Evolutionary conservation across 1,284 basidiomycete genomes (phyloP).

Genomic region (Malassezia globosa): DNA sequence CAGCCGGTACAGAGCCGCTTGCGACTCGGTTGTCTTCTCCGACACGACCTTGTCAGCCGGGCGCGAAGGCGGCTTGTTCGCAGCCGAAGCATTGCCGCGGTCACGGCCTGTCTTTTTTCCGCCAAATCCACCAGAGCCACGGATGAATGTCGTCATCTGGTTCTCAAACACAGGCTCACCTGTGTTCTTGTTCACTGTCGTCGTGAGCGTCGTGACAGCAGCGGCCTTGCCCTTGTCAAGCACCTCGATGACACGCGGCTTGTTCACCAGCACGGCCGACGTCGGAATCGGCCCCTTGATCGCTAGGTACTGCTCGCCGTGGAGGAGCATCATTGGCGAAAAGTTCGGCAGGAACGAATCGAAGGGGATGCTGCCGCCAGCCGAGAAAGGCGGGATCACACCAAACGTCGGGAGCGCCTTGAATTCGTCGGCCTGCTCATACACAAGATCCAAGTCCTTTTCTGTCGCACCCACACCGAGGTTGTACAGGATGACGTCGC

Average conservation of each 20-base stretch:
- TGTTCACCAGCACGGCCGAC: slow-evolving; percentile 67
- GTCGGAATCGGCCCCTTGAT: slow-evolving; percentile 82
- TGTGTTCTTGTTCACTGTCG: slow-evolving; percentile 48
- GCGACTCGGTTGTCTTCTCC: slow-evolving; percentile 37
- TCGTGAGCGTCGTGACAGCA: slow-evolving; percentile 24
- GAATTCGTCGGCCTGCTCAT: slow-evolving; percentile 79
- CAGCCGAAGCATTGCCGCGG: slow-evolving; percentile 75
- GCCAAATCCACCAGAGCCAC: slow-evolving; percentile 87
- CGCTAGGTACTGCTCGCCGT: slow-evolving; percentile 89
- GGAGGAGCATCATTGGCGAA: slow-evolving; percentile 86
- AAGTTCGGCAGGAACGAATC: slow-evolving; percentile 81
- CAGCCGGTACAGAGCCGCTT: slow-evolving; percentile 62
- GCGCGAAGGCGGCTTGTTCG: slow-evolving; percentile 61
- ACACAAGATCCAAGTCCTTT: slow-evolving; percentile 81
- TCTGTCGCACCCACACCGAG: slow-evolving; percentile 89
- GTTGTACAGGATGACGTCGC: slow-evolving; percentile 91
- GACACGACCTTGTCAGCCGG: slow-evolving; percentile 39
- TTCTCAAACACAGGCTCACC: slow-evolving; percentile 82
- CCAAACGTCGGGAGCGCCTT: slow-evolving; percentile 81
- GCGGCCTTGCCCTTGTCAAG: slow-evolving; percentile 45
- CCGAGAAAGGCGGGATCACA: slow-evolving; percentile 77
- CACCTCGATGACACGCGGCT: slow-evolving; percentile 56
- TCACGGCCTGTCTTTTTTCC: slow-evolving; percentile 78
- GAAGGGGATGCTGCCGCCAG: slow-evolving; percentile 49
- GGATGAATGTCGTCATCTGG: slow-evolving; percentile 81